phyloP scores from a whole-genome alignment of 2,329 filamentous ascomycete species.

The Arthrobotrys sphaeroides region DNA sequence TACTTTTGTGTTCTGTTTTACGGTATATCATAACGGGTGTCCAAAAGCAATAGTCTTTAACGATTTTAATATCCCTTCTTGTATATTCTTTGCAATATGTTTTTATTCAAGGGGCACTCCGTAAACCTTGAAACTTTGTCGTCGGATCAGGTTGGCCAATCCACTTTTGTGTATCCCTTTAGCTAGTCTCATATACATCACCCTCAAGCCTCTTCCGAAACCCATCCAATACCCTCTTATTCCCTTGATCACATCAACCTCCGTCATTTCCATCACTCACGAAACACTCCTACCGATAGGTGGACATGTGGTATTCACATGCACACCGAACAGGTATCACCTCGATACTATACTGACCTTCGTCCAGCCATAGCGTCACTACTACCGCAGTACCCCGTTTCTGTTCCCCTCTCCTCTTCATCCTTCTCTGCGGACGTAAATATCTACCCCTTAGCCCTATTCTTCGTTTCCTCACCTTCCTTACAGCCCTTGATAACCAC shows the following conservation, averaged over 20 bases:
- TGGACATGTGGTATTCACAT: too few relatives aligned
- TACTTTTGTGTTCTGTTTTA: neutral
- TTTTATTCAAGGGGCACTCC: neutral
- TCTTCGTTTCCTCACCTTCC: neutral
- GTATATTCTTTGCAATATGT: slow-evolving; percentile 6
- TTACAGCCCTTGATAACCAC: neutral
- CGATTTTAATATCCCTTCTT: slow-evolving; percentile 26
- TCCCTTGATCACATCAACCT: neutral
- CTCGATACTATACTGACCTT: too few relatives aligned
- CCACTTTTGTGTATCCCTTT: neutral
- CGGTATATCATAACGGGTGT: slow-evolving; percentile 51
- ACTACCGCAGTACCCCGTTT: neutral
- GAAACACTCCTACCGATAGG: neutral
- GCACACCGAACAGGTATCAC: too few relatives aligned
- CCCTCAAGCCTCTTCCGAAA: neutral
- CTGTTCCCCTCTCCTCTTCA: slow-evolving; percentile 1
- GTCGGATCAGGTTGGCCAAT: neutral
- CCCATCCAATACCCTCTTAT: neutral
- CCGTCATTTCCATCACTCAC: neutral
- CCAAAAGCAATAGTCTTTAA: slow-evolving; percentile 39
- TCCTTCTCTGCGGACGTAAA: slow-evolving; percentile 4
- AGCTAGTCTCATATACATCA: slow-evolving; percentile 6
- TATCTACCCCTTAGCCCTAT: neutral
- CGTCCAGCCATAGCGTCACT: neutral
- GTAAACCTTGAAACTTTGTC: neutral